Base-by-base conservation (phyloP, 2,329 filamentous ascomycete species). In the Davidsoniella australis region DNA sequence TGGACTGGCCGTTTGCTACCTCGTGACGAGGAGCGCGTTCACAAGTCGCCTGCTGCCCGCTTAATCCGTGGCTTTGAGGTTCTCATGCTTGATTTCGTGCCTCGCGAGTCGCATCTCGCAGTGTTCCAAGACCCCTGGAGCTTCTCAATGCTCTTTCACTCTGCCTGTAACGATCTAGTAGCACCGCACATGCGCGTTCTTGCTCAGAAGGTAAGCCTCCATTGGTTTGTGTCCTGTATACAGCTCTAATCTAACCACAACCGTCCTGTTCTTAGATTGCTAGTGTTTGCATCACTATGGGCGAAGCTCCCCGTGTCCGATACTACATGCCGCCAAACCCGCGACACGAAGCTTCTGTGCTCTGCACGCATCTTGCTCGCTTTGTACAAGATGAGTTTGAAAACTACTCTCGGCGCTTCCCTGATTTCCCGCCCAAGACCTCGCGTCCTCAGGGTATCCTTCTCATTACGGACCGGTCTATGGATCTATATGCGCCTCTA, bases 61-160 rank as follows among this genome's bases (percentile, higher is more conserved):
- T 77, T 82, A 58, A 85, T 94, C 54, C 78, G 76, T n/a, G 76
- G 80, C 49, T 87, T 88, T 60, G 79, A 82, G 53, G 85, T 87
- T 4, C 69, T 96, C 49, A 85, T 88, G 48, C 76, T 94, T 61
- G 84, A 95, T 63, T 98, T 82, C 63, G 89, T 79, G 60, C 88
- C 91, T 5, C 78, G 86, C 59, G 91, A 98, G 66, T 91, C 88
- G 5, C 85, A 93, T 58, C 68, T 98, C 39, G 71, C 95, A 57
- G 94, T 86, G 0, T 95, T 98, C 59, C 73, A 84, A 60, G 89
- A 98, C 61, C 89, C 91, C 1, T 94, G 83, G 80, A 96, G 89
- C 65, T 98, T 98, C 59, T 87, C 87, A 1, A 75, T 88, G 47
- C 71, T 98, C 52, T 98, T 83, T 66, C 89, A 98, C 61, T 89